A percentile compares a stretch with the other conserved stretches of the same genome.
Evolutionary conservation across 176 grass and related monocot genomes (phyloP).

Genomic region (Oropetium thomaeum): DNA sequence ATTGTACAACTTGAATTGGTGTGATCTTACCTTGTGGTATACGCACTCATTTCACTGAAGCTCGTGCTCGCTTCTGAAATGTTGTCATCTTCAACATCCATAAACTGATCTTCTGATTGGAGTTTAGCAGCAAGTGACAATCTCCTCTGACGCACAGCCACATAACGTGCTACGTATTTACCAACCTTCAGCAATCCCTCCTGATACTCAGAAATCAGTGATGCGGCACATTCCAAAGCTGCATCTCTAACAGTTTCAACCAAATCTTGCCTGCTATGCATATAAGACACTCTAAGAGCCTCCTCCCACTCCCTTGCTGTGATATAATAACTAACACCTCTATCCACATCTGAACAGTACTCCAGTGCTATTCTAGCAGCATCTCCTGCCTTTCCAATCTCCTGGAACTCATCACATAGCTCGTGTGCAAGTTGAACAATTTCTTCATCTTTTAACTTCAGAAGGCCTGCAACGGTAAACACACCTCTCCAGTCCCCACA

Average conservation of each 20-base stretch:
- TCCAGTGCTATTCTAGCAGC: slow-evolving; percentile 85
- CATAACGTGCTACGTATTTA: slow-evolving; percentile 86
- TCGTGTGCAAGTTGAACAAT: slow-evolving; percentile 73
- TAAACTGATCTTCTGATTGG: slow-evolving; percentile 63
- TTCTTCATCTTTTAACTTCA: slow-evolving; percentile 49
- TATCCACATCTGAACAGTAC: slow-evolving; percentile 72
- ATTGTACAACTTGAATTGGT: not conserved
- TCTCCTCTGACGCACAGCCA: slow-evolving; percentile 89
- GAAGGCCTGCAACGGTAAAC: slow-evolving; percentile 67
- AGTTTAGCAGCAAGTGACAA: slow-evolving; percentile 80
- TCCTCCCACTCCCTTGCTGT: slow-evolving; percentile 89
- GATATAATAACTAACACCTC: slow-evolving; percentile 64
- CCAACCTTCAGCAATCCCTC: slow-evolving; percentile 79
- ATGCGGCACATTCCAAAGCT: slow-evolving; percentile 56
- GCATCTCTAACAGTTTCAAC: slow-evolving; percentile 56
- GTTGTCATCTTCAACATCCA: slow-evolving; percentile 71
- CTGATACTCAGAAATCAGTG: slow-evolving; percentile 76
- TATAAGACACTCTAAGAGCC: slow-evolving; percentile 65
- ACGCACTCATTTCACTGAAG: slow-evolving; percentile 95
- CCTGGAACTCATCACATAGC: slow-evolving; percentile 93
- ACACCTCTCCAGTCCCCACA: slow-evolving; percentile 87
- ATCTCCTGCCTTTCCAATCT: slow-evolving; percentile 74
- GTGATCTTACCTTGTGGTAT: slow-evolving; percentile 65
- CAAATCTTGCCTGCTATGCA: slow-evolving; percentile 58
- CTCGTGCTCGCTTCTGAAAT: slow-evolving; percentile 81